These are phyloP conservation scores for Flaveria sonorensis DNA, from an alignment of 129 eudicot genomes.

Conservation along the genomic window DNA sequence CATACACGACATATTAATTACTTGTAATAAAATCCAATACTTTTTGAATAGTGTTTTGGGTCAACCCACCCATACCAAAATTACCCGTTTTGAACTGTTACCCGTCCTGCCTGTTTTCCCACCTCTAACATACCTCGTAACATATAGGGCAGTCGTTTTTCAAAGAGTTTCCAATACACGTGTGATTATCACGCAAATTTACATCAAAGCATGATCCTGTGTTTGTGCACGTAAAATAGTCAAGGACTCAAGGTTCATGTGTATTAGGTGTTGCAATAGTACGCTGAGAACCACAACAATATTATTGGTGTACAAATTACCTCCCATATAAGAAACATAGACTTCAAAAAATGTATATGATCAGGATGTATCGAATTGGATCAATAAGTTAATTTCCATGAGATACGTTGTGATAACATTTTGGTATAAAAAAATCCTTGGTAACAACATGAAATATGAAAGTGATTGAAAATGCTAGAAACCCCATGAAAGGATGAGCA, in stretches of 20 bases:
- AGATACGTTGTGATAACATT: neutral
- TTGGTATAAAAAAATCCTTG: neutral
- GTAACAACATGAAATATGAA: neutral
- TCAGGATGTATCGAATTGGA: neutral
- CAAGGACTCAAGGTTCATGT: conserved; percentile 16
- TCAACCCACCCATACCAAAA: conserved; percentile 3
- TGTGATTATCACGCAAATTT: conserved; percentile 58
- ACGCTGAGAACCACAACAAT: neutral
- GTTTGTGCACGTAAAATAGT: conserved; percentile 13
- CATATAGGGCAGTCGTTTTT: conserved; percentile 90
- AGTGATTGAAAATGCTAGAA: neutral
- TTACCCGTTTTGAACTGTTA: neutral
- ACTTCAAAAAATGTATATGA: neutral
- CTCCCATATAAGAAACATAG: neutral
- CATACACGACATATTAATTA: neutral
- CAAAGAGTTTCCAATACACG: conserved; percentile 77
- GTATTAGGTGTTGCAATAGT: neutral
- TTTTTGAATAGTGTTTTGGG: neutral
- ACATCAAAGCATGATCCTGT: conserved; percentile 81
- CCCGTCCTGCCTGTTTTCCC: neutral
- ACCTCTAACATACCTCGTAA: conserved; percentile 64
- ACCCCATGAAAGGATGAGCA: conserved; percentile 6
- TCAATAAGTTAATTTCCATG: neutral
- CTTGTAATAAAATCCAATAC: neutral
- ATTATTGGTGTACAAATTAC: neutral